phyloP scores from a whole-genome alignment of 805 yeast species.

The Yarrowia porcina region DNA sequence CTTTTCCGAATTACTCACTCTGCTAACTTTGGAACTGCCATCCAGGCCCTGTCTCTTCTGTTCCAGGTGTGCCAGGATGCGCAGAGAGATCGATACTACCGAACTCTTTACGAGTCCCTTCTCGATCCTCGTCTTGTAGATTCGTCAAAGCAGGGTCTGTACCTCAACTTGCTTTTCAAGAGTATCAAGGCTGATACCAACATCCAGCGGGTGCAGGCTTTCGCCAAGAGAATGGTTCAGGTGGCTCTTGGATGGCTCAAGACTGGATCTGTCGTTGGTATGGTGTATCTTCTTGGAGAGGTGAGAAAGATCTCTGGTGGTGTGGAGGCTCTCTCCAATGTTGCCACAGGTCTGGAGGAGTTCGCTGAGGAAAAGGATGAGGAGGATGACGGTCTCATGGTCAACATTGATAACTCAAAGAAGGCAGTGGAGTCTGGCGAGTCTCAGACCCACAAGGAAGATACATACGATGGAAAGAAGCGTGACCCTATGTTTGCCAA shows the following conservation, averaged over 20 bases:
- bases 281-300: constrained; percentile 69
- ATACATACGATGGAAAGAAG: constrained; percentile 72
- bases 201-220: constrained; percentile 69
- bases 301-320: constrained; percentile 45
- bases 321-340: constrained; percentile 50
- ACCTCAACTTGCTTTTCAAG: constrained; percentile 79
- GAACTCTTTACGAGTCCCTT: constrained; percentile 85
- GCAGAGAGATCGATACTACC: constrained; percentile 59
- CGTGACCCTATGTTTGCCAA: constrained; percentile 92
- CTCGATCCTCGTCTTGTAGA: constrained; percentile 75
- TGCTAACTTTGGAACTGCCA: constrained; percentile 87
- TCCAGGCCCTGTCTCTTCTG: constrained; percentile 85
- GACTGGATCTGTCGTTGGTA: constrained; percentile 83
- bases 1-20: constrained; percentile 89
- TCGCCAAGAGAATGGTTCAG: constrained; percentile 86
- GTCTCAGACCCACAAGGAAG: constrained; percentile 23
- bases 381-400: constrained; percentile 27
- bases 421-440: constrained; percentile 8
- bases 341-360: constrained; percentile 48
- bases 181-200: constrained; percentile 69
- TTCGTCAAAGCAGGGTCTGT: constrained; percentile 93
- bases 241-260: constrained; percentile 82
- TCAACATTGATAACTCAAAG: constrained; percentile 16
- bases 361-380: constrained; percentile 38
- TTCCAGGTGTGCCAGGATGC: constrained; percentile 65